phyloP scores from a whole-genome alignment of 2,329 filamentous ascomycete genomes.

The Colletotrichum eleusines region DNA sequence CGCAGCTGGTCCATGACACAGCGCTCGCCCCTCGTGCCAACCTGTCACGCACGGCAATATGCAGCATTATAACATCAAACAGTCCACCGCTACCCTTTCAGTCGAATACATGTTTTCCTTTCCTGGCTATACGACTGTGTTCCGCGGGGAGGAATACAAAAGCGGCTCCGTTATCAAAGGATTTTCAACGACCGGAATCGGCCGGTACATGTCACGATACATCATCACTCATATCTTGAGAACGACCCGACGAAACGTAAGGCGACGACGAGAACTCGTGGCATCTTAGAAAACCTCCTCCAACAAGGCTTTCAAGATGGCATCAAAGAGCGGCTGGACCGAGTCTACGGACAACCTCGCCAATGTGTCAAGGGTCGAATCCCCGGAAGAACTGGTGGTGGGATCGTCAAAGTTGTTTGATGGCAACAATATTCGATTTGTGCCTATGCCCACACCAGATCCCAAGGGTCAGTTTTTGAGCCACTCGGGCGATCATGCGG shows the following conservation, averaged over 20 bases:
- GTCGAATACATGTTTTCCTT: not conserved
- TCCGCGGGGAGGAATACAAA: conserved; percentile 39
- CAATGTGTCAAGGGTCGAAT: conserved; percentile 39
- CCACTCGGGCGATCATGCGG: too few species aligned
- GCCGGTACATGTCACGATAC: not conserved
- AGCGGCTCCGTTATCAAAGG: conserved; percentile 10
- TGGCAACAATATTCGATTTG: conserved; percentile 42
- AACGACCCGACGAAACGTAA: not conserved
- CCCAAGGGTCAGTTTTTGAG: conserved; percentile 46
- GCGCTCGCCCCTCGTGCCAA: conserved; percentile 35
- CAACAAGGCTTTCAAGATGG: conserved; percentile 37
- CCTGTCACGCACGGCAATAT: conserved; percentile 32
- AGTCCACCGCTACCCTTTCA: conserved; percentile 11
- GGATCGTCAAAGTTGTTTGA: conserved; percentile 46
- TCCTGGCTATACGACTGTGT: conserved; percentile 23
- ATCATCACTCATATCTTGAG: too few species aligned
- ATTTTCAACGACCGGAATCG: conserved; percentile 3
- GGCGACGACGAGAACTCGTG: conserved; percentile 15
- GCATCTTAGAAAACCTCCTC: conserved; percentile 5
- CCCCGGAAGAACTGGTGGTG: conserved; percentile 44
- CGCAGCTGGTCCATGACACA: conserved; percentile 38
- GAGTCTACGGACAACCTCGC: conserved; percentile 44
- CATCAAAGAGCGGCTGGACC: conserved; percentile 40
- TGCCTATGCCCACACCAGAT: conserved; percentile 49
- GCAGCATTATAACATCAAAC: conserved; percentile 37